Evolutionary conservation across 1,139 yeast species (phyloP).

Genomic region (Debaryomyces sp.): DNA sequence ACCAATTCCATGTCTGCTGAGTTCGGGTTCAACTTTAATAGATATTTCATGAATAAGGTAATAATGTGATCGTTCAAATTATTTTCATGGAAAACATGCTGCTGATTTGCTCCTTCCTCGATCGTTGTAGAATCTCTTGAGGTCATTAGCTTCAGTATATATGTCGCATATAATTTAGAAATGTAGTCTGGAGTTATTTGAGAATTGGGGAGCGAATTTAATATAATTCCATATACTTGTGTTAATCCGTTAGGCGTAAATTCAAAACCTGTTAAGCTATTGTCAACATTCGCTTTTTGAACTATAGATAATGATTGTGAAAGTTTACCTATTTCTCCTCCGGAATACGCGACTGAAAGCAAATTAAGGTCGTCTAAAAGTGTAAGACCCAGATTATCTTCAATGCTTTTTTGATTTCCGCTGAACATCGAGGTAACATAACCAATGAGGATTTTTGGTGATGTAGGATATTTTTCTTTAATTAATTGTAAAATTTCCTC

Average conservation of each 20-base stretch:
- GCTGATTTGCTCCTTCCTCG: neutral
- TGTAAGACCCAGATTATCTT: constrained; percentile 17
- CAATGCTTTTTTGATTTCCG: constrained; percentile 8
- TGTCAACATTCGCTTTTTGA: constrained; percentile 36
- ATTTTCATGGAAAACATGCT: constrained; percentile 7
- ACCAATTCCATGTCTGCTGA: constrained; percentile 22
- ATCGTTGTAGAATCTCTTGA: neutral
- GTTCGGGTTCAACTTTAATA: constrained; percentile 27
- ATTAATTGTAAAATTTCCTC: constrained; percentile 38
- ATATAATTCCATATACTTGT: constrained; percentile 29
- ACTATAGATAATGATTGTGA: constrained; percentile 13
- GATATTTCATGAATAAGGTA: constrained; percentile 30
- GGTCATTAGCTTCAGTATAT: constrained; percentile 16
- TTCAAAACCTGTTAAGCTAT: constrained; percentile 26
- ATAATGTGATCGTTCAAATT: constrained; percentile 30
- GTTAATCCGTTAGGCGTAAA: constrained; percentile 27
- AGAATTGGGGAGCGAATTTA: constrained; percentile 19
- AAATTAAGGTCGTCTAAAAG: constrained; percentile 30
- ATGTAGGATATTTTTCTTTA: constrained; percentile 28
- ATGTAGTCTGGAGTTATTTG: constrained; percentile 22
- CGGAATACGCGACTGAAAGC: constrained; percentile 12
- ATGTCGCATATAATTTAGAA: constrained; percentile 22
- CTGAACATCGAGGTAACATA: constrained; percentile 37
- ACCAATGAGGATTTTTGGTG: constrained; percentile 42
- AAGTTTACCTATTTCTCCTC: neutral